Base-by-base conservation (phyloP, 2,329 filamentous ascomycete species). In the Penicillium sp. region DNA sequence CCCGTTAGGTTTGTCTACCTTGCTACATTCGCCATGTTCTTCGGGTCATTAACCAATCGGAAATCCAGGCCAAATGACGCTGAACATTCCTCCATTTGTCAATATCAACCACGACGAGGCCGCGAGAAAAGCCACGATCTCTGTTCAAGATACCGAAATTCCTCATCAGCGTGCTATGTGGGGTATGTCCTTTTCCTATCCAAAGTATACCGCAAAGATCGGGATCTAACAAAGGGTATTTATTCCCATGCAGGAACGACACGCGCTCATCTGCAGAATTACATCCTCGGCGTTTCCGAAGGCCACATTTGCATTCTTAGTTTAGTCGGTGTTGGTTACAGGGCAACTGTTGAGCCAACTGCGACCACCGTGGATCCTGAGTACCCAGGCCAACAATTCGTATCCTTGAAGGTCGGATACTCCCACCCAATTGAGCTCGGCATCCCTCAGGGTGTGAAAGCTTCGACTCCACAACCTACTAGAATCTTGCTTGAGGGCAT, bases 371-470 rank as follows among this genome's bases (percentile, higher is more conserved):
- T 81, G 47, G 59, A 66, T 48, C 74, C 88, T 59, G 80, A 86
- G 68, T 97, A 87, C 69, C 84, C 85, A 0, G 91, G 89, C 43
- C 92, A 97, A 75, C 83, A 91, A 70, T 96, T 96, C 66, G 87
- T 99, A 43, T 91, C 89, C 61, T 79, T 99, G 63, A 97, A 97
- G 81, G 89, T 99, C 55, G 94, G 94, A 57, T 99, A 91, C 77
- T 96, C 93, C 61, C 94, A 99, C 80, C 89, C 93, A 0, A 90
- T 99, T 62, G 93, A 99, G 75, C 80, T 97, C 69, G 86, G 85
- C 3, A 85, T 97, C 48, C 94, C 94, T 0, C 67, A 80, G 64
- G 91, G 92, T 24, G 86, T 99, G 46, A 91, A 83, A 69, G 94
- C 92, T 18, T 93, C 87, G 74, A 89, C 89, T 59, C 92, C 94